Evolutionary conservation across 176 grass and related monocot species (phyloP), one percentile per base, ranked within the genome.

Genomic region (Bromus sterilis): DNA sequence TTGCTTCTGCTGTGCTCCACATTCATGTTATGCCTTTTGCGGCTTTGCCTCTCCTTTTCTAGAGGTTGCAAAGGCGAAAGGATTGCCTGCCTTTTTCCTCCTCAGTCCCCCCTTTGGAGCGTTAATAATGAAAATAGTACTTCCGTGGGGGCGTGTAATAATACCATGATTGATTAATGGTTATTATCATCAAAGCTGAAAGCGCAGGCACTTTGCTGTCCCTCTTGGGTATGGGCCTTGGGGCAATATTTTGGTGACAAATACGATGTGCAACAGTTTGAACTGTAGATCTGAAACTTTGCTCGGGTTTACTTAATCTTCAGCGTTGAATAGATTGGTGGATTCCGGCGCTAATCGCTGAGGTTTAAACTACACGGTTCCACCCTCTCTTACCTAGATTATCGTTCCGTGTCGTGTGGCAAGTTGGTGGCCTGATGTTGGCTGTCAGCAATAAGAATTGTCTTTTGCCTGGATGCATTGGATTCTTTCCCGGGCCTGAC

Each of bases 201-300:
- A 82, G 83, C 78, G 65, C 71, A 69, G 41, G 73, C 55, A 66
- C 83, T 86, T 85, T 85, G 43, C 71, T 85, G 73, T 65, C 72
- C 77, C 31, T 23, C 36, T 56, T 71, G 63, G 42, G 71, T 63
- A 41, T 35, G 25, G 34, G 64, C 35, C 70, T 31, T 31, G n/a
- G 6, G n/a, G 71, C 29, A 9, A 73, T 89, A 48, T 20, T 78
- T 83, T 80, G 46, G 51, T 71, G 78, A 48, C 43, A 66, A 78
- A 18, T 51, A 51, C 73, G 55, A 73, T 71, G 73, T 11, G 35
- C 21, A 78, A 44, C 78, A 82, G 28, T 82, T 78, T 51, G 62
- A 42, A 86, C 79, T 83, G 66, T 74, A 86, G 88, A 86, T 89
- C 88, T 82, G 79, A 79, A 79, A 39, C 74, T 74, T 82, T 71